Conservation (phyloP, 1,139 yeast species). For the Suhomyces anneliseae region DNA sequence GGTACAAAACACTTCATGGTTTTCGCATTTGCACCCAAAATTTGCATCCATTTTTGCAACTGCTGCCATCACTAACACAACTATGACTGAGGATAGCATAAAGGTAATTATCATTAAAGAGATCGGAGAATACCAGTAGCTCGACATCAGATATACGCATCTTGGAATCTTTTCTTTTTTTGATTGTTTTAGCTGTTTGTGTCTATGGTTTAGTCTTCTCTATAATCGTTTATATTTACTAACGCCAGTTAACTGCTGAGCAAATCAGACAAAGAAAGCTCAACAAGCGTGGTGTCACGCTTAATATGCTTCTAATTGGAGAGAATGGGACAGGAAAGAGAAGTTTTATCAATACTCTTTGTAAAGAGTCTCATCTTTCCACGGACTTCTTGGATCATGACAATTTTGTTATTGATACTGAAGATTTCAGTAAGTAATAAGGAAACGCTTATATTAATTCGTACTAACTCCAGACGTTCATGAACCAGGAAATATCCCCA, state of each 20-base stretch:
- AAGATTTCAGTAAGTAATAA: constrained; percentile 15
- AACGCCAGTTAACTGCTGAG: constrained; percentile 17
- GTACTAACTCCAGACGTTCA: constrained; percentile 15
- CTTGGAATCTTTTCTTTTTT: too few relatives aligned
- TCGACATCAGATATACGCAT: too few relatives aligned
- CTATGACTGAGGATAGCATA: too few relatives aligned
- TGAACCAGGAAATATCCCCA: constrained; percentile 22
- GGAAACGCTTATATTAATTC: neutral
- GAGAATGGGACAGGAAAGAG: constrained; percentile 38
- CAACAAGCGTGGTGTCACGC: constrained; percentile 21
- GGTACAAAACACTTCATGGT: too few relatives aligned
- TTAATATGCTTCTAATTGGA: constrained; percentile 34
- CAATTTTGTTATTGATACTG: constrained; percentile 15
- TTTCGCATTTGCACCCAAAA: constrained; percentile 9
- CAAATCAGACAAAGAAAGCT: constrained; percentile 19
- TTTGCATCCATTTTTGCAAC: neutral
- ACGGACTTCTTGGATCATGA: constrained; percentile 1
- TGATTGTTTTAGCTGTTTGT: too few relatives aligned
- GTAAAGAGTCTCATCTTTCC: constrained; percentile 15
- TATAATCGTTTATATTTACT: neutral
- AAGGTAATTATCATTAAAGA: too few relatives aligned
- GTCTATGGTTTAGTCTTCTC: too few relatives aligned
- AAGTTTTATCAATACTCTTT: constrained; percentile 33
- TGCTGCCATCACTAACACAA: neutral
- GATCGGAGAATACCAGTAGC: too few relatives aligned